Evolutionary conservation across 2,329 filamentous ascomycete genomes (phyloP), one percentile per base, ranked within the genome.

Genomic region (Coniochaeta prunicola): DNA sequence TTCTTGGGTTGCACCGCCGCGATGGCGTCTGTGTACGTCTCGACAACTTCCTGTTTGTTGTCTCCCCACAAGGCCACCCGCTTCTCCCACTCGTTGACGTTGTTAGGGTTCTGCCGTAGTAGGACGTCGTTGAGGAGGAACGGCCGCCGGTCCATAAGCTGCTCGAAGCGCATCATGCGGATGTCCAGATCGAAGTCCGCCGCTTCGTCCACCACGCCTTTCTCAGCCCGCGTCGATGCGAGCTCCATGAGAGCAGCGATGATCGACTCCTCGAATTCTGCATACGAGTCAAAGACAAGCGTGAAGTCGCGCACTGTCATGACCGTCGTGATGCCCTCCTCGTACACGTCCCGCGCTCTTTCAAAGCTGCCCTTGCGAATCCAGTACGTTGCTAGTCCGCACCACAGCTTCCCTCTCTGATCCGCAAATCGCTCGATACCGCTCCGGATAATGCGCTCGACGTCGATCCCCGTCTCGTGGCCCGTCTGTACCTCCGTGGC

Each of bases 281-380:
- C 88, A 69, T 97, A 99, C 0, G 92, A 90, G 73, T 99, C 94
- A 67, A 99, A 99, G 53, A 97, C 88, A 58, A 97, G 84, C 0
- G 92, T 96, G 69, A 99, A 99, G 74, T 99, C 94, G 59, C 94
- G 88, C 50, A 99, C 92, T 2, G 94, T 99, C 93, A 97, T 97
- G 63, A 97, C 96, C 1, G 93, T 97, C 12, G 91, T 96, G 64
- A 97, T 91, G 50, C 91, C 96, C 73, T 97, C 92, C 74, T 99
- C 94, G 64, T 96, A 97, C 3, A 96, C 82, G 71, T 99, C 94
- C 64, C 96, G 82, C 15, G 94, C 92, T 61, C 88, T 88, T 75
- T 97, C 96, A 69, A 97, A 97, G 69, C 89, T 92, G 50, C 92
- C 92, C 70, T 87, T 87, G 60, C 91, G 91, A 70, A 96, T 96